Base-by-base conservation (phyloP, 129 eudicot species). In the Smallanthus sonchifolius region DNA sequence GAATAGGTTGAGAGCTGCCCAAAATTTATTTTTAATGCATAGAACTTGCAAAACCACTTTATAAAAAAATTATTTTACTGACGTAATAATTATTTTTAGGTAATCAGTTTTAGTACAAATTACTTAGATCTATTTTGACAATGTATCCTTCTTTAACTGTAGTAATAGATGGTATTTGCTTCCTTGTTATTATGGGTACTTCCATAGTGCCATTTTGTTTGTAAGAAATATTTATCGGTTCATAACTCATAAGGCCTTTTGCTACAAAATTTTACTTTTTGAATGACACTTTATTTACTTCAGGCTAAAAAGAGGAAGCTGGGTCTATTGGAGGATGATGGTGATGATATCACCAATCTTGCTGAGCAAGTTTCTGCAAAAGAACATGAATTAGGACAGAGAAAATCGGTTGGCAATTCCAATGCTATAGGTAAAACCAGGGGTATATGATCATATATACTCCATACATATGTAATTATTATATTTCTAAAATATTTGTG, bases 301-400 rank as follows among this genome's bases (percentile, higher is more conserved):
- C 85, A 95, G 99, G 96, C 97, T 44, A 65, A 81, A 69, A 91
- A 88, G 85, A 87, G 97, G 85, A 95, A 95, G 83, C 65, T 91
- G 75, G 99, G 99, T 63, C 69, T 91, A 17, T 66, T 89, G 49
- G 97, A 87, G 75, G 91, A 77, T 65, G 83, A 79, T 65, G 78
- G 68, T 8, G 92, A 85, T 49, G 95, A 81, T 39, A 77, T 76
- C 38, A 69, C 75, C 30, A 65, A 67, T 28, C 70, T 73, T 55
- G 86, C 84, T 16, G 85, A 74, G 35, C 71, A 55, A 72, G 87
- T 75, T 75, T 67, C 91, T 2, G 74, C 79, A 6, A 77, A 86
- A 77, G 95, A 84, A 73, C 67, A 79, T 15, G 83, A 75, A 75
- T 51, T 60, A 38, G 84, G 60, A 37, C 39, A 30, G 54, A 79